Conservation (phyloP, 306 rosid genomes). For the Comarum palustre region DNA sequence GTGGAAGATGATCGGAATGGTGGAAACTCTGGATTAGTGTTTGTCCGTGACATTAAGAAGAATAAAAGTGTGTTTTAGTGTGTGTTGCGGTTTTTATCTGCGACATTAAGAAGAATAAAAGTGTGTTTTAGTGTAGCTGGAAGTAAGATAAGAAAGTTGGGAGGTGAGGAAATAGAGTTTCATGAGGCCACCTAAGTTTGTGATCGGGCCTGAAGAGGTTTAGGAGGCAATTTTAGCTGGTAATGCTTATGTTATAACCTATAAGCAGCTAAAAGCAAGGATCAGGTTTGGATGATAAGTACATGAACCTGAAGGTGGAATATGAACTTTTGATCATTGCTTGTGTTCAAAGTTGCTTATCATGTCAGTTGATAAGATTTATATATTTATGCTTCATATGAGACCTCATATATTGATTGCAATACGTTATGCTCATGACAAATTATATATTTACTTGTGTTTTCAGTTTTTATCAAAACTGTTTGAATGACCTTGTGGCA, state of each 20-base stretch:
- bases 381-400: background rate
- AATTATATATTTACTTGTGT: background rate
- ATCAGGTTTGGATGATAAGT: background rate
- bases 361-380: background rate
- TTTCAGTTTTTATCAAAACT: conserved; percentile 49
- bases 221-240: background rate
- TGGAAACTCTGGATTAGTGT: background rate
- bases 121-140: background rate
- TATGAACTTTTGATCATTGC: background rate
- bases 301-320: background rate
- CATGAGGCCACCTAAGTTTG: background rate
- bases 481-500: conserved; percentile 69
- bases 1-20: background rate
- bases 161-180: background rate
- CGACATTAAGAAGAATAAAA: background rate
- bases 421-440: background rate
- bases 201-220: background rate
- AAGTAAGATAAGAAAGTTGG: background rate
- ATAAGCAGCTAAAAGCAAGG: background rate
- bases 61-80: background rate
- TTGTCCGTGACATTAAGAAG: background rate
- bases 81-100: background rate
- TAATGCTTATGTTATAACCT: background rate
- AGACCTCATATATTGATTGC: background rate
- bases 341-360: background rate